phyloP scores from a whole-genome alignment of 306 rosid genomes.

The Cicer judaicum region DNA sequence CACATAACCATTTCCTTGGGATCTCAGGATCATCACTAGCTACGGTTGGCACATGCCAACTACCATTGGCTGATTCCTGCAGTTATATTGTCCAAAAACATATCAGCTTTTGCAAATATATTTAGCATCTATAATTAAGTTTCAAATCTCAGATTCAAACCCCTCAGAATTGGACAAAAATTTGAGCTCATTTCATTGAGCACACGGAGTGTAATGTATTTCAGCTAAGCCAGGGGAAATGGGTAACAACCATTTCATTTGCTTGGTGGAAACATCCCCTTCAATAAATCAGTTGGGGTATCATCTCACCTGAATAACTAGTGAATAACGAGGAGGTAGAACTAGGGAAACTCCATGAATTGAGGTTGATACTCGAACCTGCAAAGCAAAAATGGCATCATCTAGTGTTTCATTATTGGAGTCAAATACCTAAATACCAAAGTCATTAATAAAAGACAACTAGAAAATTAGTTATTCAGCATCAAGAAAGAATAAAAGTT shows the following conservation, averaged over 20 bases:
- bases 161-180: conserved; percentile 26
- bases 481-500: conserved; percentile 22
- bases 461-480: conserved; percentile 2
- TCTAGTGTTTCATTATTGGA: conserved; percentile 20
- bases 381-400: conserved; percentile 42
- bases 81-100: conserved; percentile 17
- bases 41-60: conserved; percentile 81
- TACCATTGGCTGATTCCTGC: conserved; percentile 84
- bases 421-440: conserved; percentile 13
- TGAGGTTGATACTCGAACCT: conserved; percentile 73
- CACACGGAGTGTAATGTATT: not conserved
- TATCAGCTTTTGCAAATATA: conserved; percentile 19
- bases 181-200: conserved; percentile 16
- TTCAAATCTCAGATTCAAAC: not conserved
- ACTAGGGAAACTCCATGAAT: conserved; percentile 49
- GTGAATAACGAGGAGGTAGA: conserved; percentile 84
- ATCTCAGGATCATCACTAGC: conserved; percentile 73
- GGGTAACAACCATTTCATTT: conserved; percentile 8
- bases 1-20: conserved; percentile 88
- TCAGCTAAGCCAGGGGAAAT: conserved; percentile 1
- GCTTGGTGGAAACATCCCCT: conserved; percentile 31
- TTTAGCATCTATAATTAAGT: conserved; percentile 22
- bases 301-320: conserved; percentile 78
- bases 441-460: conserved; percentile 33
- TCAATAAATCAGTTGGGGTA: conserved; percentile 31